These are phyloP conservation scores for Fusarium sarcochroum DNA, from an alignment of 2,329 filamentous ascomycete genomes.

Conservation along the genomic window DNA sequence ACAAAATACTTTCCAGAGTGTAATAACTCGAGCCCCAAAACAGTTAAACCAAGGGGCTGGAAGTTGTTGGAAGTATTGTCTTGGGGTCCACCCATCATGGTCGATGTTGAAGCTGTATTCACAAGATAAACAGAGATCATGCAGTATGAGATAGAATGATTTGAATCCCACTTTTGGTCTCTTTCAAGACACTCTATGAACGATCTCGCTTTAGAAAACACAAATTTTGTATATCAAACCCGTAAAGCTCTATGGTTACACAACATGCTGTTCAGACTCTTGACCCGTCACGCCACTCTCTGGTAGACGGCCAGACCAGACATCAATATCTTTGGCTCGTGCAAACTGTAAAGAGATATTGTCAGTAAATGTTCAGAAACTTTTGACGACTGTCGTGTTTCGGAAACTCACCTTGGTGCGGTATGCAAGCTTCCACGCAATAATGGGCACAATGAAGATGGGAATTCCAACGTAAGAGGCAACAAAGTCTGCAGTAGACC, in stretches of 20 bases:
- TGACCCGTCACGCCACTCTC: constrained; percentile 16
- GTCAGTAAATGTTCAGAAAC: not conserved
- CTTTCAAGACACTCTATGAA: too few relatives aligned
- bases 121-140: too few relatives aligned
- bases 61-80: too few relatives aligned
- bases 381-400: rapidly evolving
- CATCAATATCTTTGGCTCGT: constrained; percentile 66
- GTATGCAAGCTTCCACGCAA: constrained; percentile 68
- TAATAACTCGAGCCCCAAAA: too few relatives aligned
- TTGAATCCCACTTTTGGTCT: too few relatives aligned
- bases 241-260: not conserved
- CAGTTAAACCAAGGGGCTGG: too few relatives aligned
- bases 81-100: too few relatives aligned
- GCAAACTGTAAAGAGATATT: constrained; percentile 41
- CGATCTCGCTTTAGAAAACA: too few relatives aligned
- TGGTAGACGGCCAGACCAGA: constrained; percentile 49
- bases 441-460: constrained; percentile 72
- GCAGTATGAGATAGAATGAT: too few relatives aligned
- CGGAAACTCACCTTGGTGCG: constrained; percentile 32
- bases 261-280: constrained; percentile 7
- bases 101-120: too few relatives aligned
- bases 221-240: too few relatives aligned
- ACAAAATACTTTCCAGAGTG: too few relatives aligned
- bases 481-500: constrained; percentile 74
- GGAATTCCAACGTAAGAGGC: constrained; percentile 74